phyloP scores from a whole-genome alignment of 2,329 filamentous ascomycete species.

The Phoma sp. region DNA sequence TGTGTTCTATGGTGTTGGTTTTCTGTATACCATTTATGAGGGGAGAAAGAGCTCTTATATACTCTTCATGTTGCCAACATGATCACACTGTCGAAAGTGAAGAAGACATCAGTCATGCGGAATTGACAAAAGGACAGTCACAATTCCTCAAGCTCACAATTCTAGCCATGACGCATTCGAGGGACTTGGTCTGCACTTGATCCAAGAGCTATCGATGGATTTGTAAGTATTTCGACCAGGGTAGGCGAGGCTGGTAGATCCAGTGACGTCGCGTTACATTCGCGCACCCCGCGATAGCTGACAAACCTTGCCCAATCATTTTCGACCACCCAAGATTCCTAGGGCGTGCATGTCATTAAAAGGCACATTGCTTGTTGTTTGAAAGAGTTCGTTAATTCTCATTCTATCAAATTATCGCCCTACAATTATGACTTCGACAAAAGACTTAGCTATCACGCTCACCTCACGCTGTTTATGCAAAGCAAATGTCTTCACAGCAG shows the following conservation, averaged over 20 bases:
- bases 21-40: too few relatives aligned
- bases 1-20: too few relatives aligned
- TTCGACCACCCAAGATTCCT: neutral
- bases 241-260: neutral
- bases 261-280: conserved; percentile 20
- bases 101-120: too few relatives aligned
- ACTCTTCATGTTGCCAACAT: too few relatives aligned
- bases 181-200: neutral
- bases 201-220: too few relatives aligned
- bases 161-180: too few relatives aligned
- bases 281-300: conserved; percentile 24
- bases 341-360: neutral
- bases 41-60: too few relatives aligned
- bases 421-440: conserved; percentile 17
- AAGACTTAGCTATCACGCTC: conserved; percentile 30
- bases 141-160: too few relatives aligned
- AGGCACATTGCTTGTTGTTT: neutral
- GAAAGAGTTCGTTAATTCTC: neutral
- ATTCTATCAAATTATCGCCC: too few relatives aligned
- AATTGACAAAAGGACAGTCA: too few relatives aligned
- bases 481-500: conserved; percentile 48
- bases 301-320: conserved; percentile 18
- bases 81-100: too few relatives aligned
- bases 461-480: conserved; percentile 56
- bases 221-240: neutral